Base-by-base conservation (phyloP, 257 asterid genomes). In the Ballota nigra region DNA sequence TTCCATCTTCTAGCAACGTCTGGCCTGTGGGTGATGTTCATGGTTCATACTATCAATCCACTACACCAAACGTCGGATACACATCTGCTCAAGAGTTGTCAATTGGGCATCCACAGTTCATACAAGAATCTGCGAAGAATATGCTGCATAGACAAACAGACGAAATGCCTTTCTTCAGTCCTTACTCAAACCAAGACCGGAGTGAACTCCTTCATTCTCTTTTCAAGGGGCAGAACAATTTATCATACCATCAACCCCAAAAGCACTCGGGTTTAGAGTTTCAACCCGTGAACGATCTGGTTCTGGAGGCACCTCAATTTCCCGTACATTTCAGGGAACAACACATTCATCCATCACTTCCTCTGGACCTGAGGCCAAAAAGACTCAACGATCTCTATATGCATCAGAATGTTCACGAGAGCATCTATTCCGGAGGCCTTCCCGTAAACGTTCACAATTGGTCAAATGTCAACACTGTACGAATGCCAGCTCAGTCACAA, bases 11-110 rank as follows among this genome's bases (percentile, higher is more conserved):
- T 41, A 71, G 85, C 76, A 81, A 78, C 26, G 83, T 79, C 52
- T 92, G 97, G 98, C 80, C 96, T 28, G 86, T 79, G 26, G 85
- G 83, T 70, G 80, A 81, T 77, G 79, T 81, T 77, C 87, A 85
- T 74, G 81, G 84, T 24, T 80, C 90, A 40, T 82, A 81, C 71
- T 88, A 73, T 61, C 82, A 82, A 67, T 62, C 96, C 66, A 77
- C 82, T 59, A 68, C 85, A 24, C 38, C 81, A 65, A 81, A 78
- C 68, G 75, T 78, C 82, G 90, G 83, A 64, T 92, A 82, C 77
- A 75, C 82, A 57, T 77, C 95, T 65, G 57, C 85, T 31, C 83
- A 71, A 73, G 87, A 83, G 82, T 75, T 89, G 81, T 75, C 92
- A 24, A 80, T 89, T 63, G 83, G 80, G 61, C 91, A 83, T 77